Base-by-base conservation (phyloP, 1,139 yeast species). In the Saccharomyces hybrid region DNA sequence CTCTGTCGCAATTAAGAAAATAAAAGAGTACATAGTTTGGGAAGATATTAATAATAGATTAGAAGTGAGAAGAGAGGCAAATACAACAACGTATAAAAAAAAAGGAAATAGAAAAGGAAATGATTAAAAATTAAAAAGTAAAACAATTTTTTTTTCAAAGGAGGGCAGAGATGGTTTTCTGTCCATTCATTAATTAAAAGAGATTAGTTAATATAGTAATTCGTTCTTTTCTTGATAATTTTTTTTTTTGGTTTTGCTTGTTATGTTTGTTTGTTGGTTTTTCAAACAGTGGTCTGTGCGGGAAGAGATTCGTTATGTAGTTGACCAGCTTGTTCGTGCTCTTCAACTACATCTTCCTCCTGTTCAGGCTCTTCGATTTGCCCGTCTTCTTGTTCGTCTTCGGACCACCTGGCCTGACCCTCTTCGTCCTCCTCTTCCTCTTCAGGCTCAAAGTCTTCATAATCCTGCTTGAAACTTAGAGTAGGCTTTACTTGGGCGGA, bases 401-500 rank as follows among this genome's bases (percentile, higher is more conserved):
- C 70, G 48, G 64, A 67, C 55, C 70, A 82, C 60, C 77, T 83
- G 56, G 76, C 80, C 59, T 73, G 74, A 63, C 77, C 78, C 63
- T 68, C 76, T 65, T 78, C 80, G 55, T 78, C 80, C 55, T 75
- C 83, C 58, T 76, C 81, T 62, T 80, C 78, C 53, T 73, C 84
- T 60, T 82, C 87, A 55, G 79, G 84, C 64, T 81, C 83, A 61
- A 81, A 85, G 55, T 80, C 86, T 58, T 77, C 78, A 58, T 78
- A 78, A 54, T 79, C 75, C 70, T 88, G 91, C 73, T 88, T 90
- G 71, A 90, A 84, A 54, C 95, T 86, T 69, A 91, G 81, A 60
- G 97, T 83, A 66, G 98, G 98, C 81, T 88, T 91, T 67, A 91
- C 96, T 64, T 84, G 90, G 63, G 98, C 97, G 67, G 88, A 82